Conservation (phyloP, 1,284 basidiomycete species). For the Sporisorium exsertum region DNA sequence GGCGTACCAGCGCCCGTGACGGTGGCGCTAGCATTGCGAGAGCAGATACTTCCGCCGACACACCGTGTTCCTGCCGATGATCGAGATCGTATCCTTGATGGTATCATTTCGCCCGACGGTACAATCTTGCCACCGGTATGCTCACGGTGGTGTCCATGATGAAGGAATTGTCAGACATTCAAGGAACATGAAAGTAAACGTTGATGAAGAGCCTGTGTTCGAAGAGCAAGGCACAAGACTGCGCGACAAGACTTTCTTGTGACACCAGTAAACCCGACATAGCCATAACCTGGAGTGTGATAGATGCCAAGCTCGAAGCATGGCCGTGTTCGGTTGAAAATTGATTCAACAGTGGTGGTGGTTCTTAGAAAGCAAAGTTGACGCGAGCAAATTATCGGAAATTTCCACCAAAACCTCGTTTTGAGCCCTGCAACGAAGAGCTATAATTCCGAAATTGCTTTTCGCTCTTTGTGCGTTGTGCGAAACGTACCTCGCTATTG, state of each 20-base stretch:
- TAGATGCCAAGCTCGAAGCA: too few relatives aligned
- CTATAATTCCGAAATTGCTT: too few relatives aligned
- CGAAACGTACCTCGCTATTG: too few relatives aligned
- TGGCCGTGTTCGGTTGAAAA: too few relatives aligned
- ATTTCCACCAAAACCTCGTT: too few relatives aligned
- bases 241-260: background rate
- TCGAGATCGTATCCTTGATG: conserved; percentile 64
- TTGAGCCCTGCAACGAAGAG: too few relatives aligned
- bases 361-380: too few relatives aligned
- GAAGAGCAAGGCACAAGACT: background rate
- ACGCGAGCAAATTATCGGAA: too few relatives aligned
- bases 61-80: conserved; percentile 66
- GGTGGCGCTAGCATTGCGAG: conserved; percentile 66
- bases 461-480: too few relatives aligned
- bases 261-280: background rate
- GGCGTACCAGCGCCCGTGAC: conserved; percentile 38
- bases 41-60: conserved; percentile 60
- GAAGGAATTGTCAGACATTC: background rate
- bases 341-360: too few relatives aligned
- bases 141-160: conserved; percentile 32
- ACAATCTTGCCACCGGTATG: conserved; percentile 34
- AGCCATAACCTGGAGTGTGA: too few relatives aligned
- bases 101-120: conserved; percentile 61
- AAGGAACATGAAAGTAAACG: background rate
- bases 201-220: background rate